Percentiles rank a stretch among this genome's conserved stretches.
Evolutionary conservation across 805 yeast genomes (phyloP).

Genomic region (Kodamaea hsintzibuensis): DNA sequence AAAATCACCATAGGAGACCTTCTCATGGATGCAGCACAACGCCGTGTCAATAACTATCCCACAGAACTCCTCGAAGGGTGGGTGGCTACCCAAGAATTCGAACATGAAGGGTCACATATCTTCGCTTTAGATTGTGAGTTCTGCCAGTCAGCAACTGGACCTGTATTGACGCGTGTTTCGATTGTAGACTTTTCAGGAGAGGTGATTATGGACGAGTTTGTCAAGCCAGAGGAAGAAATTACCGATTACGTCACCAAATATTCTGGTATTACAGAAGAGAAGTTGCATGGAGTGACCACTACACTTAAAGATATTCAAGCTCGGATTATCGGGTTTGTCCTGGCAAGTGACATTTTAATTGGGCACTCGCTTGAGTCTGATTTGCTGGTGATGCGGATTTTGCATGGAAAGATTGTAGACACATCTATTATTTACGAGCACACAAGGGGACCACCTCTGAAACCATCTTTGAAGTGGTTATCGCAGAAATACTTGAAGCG

Average conservation of each 20-base stretch:
- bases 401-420: conserved; percentile 77
- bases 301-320: conserved; percentile 68
- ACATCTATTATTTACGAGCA: conserved; percentile 79
- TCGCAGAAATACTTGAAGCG: conserved; percentile 54
- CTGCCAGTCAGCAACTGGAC: conserved; percentile 65
- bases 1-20: conserved; percentile 54
- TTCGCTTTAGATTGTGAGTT: conserved; percentile 94
- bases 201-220: conserved; percentile 68
- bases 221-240: conserved; percentile 74
- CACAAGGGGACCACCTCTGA: conserved; percentile 77
- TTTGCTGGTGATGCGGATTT: conserved; percentile 63
- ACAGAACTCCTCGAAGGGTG: conserved; percentile 44
- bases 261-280: conserved; percentile 83
- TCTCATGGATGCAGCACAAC: conserved; percentile 47
- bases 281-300: conserved; percentile 60
- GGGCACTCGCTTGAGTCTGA: conserved; percentile 94
- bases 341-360: conserved; percentile 62
- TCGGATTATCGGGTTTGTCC: conserved; percentile 48
- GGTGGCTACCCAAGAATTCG: conserved; percentile 54
- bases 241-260: conserved; percentile 78
- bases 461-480: conserved; percentile 76
- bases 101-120: conserved; percentile 60
- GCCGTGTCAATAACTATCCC: conserved; percentile 58
- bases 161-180: conserved; percentile 76
- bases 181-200: conserved; percentile 62